phyloP scores from a whole-genome alignment of 164 flowering plant genomes.

The Amborella trichopoda region DNA sequence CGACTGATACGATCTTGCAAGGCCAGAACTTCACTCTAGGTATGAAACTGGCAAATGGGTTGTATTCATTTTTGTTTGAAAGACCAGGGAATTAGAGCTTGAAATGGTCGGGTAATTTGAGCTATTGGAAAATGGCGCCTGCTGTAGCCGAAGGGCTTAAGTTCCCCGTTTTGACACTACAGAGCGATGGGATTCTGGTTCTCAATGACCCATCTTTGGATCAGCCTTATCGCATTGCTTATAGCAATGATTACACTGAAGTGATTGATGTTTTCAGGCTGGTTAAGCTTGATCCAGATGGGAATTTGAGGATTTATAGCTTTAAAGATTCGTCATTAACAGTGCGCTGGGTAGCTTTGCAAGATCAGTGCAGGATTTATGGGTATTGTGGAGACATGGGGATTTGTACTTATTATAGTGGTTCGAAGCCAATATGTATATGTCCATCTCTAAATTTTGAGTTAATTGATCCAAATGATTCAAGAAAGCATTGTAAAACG shows the following conservation, averaged over 20 bases:
- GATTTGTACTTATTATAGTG: too few relatives aligned
- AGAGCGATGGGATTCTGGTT: slow-evolving; percentile 34
- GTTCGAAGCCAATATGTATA: too few relatives aligned
- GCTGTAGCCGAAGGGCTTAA: slow-evolving; percentile 16
- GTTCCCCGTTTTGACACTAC: slow-evolving; percentile 36
- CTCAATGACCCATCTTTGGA: slow-evolving; percentile 31
- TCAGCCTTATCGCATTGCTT: slow-evolving; percentile 22
- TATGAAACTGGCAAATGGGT: slow-evolving; percentile 15
- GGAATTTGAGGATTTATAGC: too few relatives aligned
- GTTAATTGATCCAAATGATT: too few relatives aligned
- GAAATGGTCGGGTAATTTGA: slow-evolving; percentile 13
- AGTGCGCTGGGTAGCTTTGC: too few relatives aligned
- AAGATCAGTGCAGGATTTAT: too few relatives aligned
- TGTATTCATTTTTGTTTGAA: slow-evolving; percentile 15
- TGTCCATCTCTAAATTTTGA: too few relatives aligned
- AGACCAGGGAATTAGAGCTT: slow-evolving; percentile 21
- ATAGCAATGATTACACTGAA: slow-evolving; percentile 73
- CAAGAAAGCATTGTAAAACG: too few relatives aligned
- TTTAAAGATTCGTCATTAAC: slow-evolving; percentile 4
- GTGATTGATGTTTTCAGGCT: slow-evolving; percentile 37
- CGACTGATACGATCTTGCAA: slow-evolving; percentile 27
- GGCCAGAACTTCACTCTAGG: slow-evolving; percentile 17
- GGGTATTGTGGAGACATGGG: too few relatives aligned
- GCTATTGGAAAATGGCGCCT: slow-evolving; percentile 19
- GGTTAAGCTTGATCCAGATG: slow-evolving; percentile 63